Evolutionary conservation across 192 early-diverging fungal genomes (phyloP).

Genomic region (Spizellomyces sp.): DNA sequence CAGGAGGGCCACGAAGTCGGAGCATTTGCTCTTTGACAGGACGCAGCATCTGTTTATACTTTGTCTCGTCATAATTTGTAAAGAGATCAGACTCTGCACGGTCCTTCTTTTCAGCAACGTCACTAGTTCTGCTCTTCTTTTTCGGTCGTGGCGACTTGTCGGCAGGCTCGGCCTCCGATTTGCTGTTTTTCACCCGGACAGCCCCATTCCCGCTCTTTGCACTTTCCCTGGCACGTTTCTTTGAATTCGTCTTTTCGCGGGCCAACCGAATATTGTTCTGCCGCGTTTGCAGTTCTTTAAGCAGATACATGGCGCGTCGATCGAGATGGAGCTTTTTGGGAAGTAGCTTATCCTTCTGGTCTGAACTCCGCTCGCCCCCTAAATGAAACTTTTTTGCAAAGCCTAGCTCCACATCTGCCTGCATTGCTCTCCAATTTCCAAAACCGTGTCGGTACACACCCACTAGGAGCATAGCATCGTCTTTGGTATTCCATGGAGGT

Average conservation of each 20-base stretch:
- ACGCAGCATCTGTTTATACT: background rate
- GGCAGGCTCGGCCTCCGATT: background rate
- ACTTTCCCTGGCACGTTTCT: background rate
- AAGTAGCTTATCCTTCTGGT: conserved; percentile 50
- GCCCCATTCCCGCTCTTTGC: background rate
- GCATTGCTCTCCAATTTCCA: conserved; percentile 84
- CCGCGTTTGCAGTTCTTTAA: conserved; percentile 66
- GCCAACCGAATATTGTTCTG: background rate
- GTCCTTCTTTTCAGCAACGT: background rate
- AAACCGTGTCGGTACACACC: conserved; percentile 94
- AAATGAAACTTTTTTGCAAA: conserved; percentile 87
- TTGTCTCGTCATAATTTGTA: background rate
- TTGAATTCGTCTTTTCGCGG: conserved; percentile 10
- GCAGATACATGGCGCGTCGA: conserved; percentile 86
- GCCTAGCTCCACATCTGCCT: conserved; percentile 75
- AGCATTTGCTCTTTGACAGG: background rate
- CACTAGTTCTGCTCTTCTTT: background rate
- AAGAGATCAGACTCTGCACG: background rate
- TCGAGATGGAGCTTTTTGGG: conserved; percentile 87
- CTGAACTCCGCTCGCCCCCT: conserved; percentile 30
- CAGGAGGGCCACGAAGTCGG: background rate
- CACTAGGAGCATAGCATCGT: conserved; percentile 95
- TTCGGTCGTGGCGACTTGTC: background rate
- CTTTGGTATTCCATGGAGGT: conserved; percentile 79
- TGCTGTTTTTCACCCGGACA: background rate